Percentiles rank a stretch among this genome's conserved stretches.
Conservation (phyloP, 2,329 filamentous ascomycete genomes). For the Claviceps monticola region DNA sequence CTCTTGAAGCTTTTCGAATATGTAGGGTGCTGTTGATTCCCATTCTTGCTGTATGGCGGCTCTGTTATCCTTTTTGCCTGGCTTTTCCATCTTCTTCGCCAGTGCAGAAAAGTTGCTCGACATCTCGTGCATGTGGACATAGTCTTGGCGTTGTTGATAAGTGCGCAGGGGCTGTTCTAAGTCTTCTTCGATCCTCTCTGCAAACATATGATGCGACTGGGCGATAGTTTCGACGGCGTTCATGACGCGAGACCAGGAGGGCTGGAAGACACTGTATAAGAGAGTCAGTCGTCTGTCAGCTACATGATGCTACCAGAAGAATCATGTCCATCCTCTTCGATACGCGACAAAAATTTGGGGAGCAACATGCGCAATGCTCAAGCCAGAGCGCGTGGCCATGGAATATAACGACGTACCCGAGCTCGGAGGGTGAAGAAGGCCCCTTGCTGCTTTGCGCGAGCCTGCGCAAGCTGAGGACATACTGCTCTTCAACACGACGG, state of each 20-base stretch:
- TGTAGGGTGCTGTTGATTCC: conserved; percentile 87
- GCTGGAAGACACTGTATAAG: conserved; percentile 61
- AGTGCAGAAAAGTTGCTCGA: conserved; percentile 67
- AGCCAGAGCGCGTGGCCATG: neutral
- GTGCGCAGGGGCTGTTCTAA: conserved; percentile 72
- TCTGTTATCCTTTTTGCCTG: conserved; percentile 64
- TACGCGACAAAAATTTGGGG: neutral
- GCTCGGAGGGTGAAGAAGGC: conserved; percentile 62
- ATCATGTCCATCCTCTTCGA: no score
- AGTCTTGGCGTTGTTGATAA: conserved; percentile 62
- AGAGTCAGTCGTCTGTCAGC: conserved; percentile 5
- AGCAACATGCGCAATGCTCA: no score
- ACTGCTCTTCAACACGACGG: conserved; percentile 79
- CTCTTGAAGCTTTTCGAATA: conserved; percentile 85
- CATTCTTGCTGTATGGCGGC: conserved; percentile 74
- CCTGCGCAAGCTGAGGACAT: conserved; percentile 69
- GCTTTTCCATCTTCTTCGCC: conserved; percentile 77
- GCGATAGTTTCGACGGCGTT: conserved; percentile 69
- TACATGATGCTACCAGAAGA: neutral
- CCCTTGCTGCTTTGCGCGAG: conserved; percentile 61
- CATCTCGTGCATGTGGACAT: conserved; percentile 68
- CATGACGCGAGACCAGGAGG: conserved; percentile 80
- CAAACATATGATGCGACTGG: conserved; percentile 67
- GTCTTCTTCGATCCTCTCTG: conserved; percentile 72
- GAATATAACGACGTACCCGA: conserved; percentile 55